These are phyloP conservation scores for Gamsiella multidivaricata DNA, from an alignment of 192 early-diverging fungal genomes.

Conservation along the genomic window DNA sequence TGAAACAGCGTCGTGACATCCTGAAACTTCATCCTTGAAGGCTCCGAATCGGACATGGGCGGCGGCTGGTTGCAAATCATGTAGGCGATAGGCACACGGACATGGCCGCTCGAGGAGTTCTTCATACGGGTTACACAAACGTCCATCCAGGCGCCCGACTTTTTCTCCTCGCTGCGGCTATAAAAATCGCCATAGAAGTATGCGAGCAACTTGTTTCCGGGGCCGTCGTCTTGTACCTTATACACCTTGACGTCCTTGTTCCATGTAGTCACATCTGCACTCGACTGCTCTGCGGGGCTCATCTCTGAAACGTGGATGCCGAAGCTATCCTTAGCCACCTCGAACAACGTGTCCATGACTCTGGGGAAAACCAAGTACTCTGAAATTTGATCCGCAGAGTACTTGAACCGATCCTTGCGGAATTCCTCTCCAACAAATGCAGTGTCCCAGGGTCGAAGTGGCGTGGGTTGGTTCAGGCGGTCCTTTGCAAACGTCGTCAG, in stretches of 20 bases:
- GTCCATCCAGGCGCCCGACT: slow-evolving; percentile 71
- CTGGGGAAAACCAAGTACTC: slow-evolving; percentile 66
- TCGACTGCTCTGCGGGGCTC: slow-evolving; percentile 34
- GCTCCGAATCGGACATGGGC: slow-evolving; percentile 51
- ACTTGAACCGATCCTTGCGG: slow-evolving; percentile 62
- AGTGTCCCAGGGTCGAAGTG: slow-evolving; percentile 65
- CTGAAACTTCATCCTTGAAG: slow-evolving; percentile 67
- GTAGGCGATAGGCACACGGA: slow-evolving; percentile 66
- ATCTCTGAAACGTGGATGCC: slow-evolving; percentile 62
- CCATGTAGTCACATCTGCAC: slow-evolving; percentile 59
- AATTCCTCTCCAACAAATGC: slow-evolving; percentile 63
- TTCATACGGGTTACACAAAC: slow-evolving; percentile 60
- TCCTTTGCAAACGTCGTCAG: slow-evolving; percentile 60
- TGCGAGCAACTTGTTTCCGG: slow-evolving; percentile 52
- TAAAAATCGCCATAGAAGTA: slow-evolving; percentile 74
- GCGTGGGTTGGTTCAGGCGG: slow-evolving; percentile 35
- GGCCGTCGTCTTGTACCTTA: slow-evolving; percentile 58
- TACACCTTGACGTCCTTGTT: slow-evolving; percentile 69
- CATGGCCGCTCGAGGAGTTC: slow-evolving; percentile 37
- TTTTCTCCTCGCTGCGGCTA: slow-evolving; percentile 65
- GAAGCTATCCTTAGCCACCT: slow-evolving; percentile 61
- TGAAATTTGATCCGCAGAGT: slow-evolving; percentile 64
- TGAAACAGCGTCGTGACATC: slow-evolving; percentile 73
- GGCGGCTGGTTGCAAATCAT: slow-evolving; percentile 69
- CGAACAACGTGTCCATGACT: slow-evolving; percentile 65